These are phyloP conservation scores for Bruguiera parviflora DNA, from an alignment of 345 rosid species.

Conservation along the genomic window DNA sequence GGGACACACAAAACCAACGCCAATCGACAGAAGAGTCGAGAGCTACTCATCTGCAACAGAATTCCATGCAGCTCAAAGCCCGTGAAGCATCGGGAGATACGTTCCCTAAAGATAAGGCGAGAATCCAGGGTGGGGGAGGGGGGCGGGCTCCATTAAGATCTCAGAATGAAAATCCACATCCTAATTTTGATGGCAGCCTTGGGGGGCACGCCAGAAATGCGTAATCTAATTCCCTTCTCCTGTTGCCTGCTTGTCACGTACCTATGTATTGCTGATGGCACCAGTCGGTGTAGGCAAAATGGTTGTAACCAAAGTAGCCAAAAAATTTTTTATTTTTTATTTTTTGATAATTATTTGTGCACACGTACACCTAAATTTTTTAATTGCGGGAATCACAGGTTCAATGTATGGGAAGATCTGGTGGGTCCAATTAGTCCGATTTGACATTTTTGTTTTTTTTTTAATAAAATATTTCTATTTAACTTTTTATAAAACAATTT, in stretches of 20 bases:
- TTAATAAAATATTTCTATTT: no score
- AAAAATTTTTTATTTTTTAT: no score
- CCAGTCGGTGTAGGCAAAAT: no score
- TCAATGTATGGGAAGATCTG: constrained; percentile 14
- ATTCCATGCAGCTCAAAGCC: not conserved
- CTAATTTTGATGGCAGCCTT: no score
- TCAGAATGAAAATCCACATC: no score
- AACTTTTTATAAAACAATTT: no score
- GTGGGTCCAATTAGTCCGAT: constrained; percentile 3
- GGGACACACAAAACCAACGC: not conserved
- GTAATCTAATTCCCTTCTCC: not conserved
- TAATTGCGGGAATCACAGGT: not conserved
- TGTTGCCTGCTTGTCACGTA: not conserved
- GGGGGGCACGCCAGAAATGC: no score
- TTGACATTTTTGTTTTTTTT: not conserved
- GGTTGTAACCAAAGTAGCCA: no score
- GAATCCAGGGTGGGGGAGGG: not conserved
- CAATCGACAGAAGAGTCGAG: not conserved
- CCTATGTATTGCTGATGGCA: not conserved
- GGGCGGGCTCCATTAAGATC: no score
- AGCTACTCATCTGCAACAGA: constrained; percentile 15
- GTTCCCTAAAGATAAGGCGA: constrained; percentile 4
- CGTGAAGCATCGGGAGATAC: not conserved
- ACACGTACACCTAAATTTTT: no score
- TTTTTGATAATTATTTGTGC: no score